Evolutionary conservation across 345 rosid species (phyloP), one percentile per base, ranked within the genome.

Genomic region (Eucalyptus regnans): DNA sequence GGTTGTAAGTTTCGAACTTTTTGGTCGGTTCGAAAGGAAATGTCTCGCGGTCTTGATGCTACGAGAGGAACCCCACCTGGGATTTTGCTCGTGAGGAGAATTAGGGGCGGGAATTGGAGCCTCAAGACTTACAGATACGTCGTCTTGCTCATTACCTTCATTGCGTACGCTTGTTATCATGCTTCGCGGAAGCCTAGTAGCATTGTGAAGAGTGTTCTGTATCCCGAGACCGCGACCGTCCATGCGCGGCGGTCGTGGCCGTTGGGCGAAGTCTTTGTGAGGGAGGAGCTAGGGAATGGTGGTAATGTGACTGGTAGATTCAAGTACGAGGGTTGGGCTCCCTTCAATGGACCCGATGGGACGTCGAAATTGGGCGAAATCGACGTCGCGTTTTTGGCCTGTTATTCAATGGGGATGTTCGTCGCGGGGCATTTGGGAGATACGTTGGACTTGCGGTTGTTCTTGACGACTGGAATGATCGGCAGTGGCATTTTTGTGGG

Each of bases 381-480:
- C 44, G 99, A 97, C 89, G 95, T 97, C 48, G 99, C 98, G 17
- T 97, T 96, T 91, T 95, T 96, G 29, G 95, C 98, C 88, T 96
- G 98, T 91, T 97, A 96, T 93, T 95, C 97, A 12, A 27, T 94
- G 46, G 99, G 99, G 33, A 96, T 97, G 99, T 96, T 93, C 90
- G 94, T 94, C 10, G 98, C 99, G 31, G 99, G 99, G 50, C 99
- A 97, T 96, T 91, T 97, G 88, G 99, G 98, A 50, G 99, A 96
- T 90, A 90, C 91, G 11, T 92, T 97, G 93, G 99, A 97, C 92
- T 94, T 97, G 62, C 93, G 99, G 92, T 90, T 96, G 94, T 97
- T 97, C 90, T 85, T 97, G 90, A 93, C 99, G 6, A 87, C 93
- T 87, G 99, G 99, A 43, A 97, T 97, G 99, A 93, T 95, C 76